Conservation (phyloP, 1,284 basidiomycete species). For the Sanguinoderma infundibulare region DNA sequence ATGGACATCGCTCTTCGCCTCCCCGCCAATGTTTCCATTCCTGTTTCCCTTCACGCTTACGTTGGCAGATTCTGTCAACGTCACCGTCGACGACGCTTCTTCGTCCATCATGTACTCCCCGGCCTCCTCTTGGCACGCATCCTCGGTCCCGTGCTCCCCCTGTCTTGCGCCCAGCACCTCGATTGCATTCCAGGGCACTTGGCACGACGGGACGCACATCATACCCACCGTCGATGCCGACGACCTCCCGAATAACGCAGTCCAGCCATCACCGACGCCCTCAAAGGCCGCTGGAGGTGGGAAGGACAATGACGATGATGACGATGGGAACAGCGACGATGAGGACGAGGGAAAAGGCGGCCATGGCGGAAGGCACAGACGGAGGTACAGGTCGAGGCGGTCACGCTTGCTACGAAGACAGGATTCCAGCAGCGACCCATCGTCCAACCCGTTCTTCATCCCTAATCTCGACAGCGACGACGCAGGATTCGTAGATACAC, state of each 20-base stretch:
- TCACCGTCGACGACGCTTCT: constrained; percentile 51
- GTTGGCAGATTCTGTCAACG: constrained; percentile 35
- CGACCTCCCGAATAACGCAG: constrained; percentile 21
- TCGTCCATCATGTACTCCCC: constrained; percentile 48
- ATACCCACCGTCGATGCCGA: constrained; percentile 36
- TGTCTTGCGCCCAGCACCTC: constrained; percentile 40
- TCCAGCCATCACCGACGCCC: not conserved
- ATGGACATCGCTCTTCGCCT: constrained; percentile 8
- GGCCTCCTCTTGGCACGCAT: constrained; percentile 43
- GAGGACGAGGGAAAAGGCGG: constrained; percentile 16
- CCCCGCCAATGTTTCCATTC: constrained; percentile 7
- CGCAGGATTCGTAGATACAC: constrained; percentile 39
- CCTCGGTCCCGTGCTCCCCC: constrained; percentile 36
- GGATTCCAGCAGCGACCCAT: constrained; percentile 16
- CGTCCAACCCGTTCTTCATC: constrained; percentile 32
- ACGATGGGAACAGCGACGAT: constrained; percentile 24
- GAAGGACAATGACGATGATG: constrained; percentile 20
- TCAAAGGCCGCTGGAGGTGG: not conserved
- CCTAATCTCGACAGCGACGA: constrained; percentile 41
- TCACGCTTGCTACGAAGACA: constrained; percentile 10
- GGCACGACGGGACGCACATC: constrained; percentile 47
- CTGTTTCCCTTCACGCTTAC: constrained; percentile 7
- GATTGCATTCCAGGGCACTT: constrained; percentile 41
- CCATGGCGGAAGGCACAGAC: not conserved
- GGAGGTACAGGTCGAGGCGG: constrained; percentile 5